These are phyloP conservation scores for Alternaria infectoria DNA, from an alignment of 2,329 filamentous ascomycete genomes.

Conservation along the genomic window DNA sequence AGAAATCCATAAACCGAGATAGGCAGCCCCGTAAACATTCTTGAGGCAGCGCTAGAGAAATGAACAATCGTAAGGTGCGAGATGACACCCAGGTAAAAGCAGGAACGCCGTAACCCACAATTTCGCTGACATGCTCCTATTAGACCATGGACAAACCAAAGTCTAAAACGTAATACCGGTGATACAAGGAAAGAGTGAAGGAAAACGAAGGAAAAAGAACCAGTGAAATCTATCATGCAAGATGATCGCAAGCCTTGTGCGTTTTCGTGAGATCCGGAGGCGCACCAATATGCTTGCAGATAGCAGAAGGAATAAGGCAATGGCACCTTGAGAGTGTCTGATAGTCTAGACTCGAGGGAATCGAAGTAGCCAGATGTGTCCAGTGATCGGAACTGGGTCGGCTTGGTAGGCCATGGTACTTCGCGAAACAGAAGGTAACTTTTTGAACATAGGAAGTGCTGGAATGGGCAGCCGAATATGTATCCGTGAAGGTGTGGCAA, in stretches of 20 bases:
- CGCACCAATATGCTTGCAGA: slow-evolving; percentile 46
- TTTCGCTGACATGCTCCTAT: slow-evolving; percentile 42
- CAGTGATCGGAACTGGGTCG: slow-evolving; percentile 20
- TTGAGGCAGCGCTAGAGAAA: slow-evolving; percentile 32
- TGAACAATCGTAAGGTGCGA: slow-evolving; percentile 38
- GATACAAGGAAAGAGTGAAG: slow-evolving; percentile 34
- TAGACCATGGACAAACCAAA: slow-evolving; percentile 34
- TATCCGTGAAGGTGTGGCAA: slow-evolving; percentile 23
- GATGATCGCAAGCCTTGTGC: slow-evolving; percentile 43
- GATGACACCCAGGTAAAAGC: slow-evolving; percentile 26
- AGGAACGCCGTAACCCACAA: slow-evolving; percentile 42
- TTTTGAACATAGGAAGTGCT: slow-evolving; percentile 45
- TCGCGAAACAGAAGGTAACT: slow-evolving; percentile 32
- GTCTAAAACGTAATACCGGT: slow-evolving; percentile 39
- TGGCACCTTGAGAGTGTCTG: slow-evolving; percentile 25
- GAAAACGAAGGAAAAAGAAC: slow-evolving; percentile 22
- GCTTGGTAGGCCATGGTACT: slow-evolving; percentile 17
- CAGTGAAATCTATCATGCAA: slow-evolving; percentile 49
- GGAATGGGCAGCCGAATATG: slow-evolving; percentile 35
- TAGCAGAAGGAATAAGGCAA: slow-evolving; percentile 39
- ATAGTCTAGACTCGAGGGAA: slow-evolving; percentile 27
- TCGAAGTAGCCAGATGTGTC: slow-evolving; percentile 26
- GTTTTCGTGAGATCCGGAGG: slow-evolving; percentile 46
- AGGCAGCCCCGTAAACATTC: slow-evolving; percentile 32
- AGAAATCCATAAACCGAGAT: slow-evolving; percentile 41